These are phyloP conservation scores for Ottelia alismoides DNA, from an alignment of 106 monocot genomes.

Conservation along the genomic window DNA sequence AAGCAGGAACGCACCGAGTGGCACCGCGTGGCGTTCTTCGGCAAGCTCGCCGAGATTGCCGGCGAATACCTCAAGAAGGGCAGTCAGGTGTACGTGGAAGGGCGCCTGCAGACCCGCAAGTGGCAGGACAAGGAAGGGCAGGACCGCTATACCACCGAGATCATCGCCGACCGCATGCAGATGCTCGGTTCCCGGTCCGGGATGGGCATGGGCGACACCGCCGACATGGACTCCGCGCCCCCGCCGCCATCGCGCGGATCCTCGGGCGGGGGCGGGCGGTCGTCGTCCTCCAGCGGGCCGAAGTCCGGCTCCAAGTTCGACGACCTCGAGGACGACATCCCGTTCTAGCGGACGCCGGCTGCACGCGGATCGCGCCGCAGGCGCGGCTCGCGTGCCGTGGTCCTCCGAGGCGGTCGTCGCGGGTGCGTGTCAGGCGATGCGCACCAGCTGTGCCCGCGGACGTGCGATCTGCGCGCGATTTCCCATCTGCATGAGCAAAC, in stretches of 20 bases:
- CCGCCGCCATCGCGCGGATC: too few relatives aligned
- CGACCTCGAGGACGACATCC: not conserved
- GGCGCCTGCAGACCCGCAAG: not conserved
- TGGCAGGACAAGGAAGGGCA: not conserved
- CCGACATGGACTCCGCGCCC: too few relatives aligned
- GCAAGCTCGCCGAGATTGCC: not conserved
- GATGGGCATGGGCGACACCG: not conserved
- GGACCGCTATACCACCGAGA: not conserved
- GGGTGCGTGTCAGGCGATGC: too few relatives aligned
- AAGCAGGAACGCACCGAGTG: not conserved
- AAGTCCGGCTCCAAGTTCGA: too few relatives aligned
- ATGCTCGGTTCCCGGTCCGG: not conserved
- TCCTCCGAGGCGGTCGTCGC: too few relatives aligned
- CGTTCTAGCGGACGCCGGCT: too few relatives aligned
- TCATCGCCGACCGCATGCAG: not conserved
- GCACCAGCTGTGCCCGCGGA: too few relatives aligned
- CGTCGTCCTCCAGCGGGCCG: not conserved
- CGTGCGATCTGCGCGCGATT: too few relatives aligned
- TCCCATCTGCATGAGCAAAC: too few relatives aligned
- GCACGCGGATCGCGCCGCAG: too few relatives aligned
- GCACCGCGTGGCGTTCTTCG: not conserved
- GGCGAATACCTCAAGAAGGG: slow-evolving; percentile 1
- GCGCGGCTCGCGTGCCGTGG: too few relatives aligned
- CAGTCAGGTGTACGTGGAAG: not conserved
- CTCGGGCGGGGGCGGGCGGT: too few relatives aligned